Evolutionary conservation across 1,284 basidiomycete species (phyloP).

Genomic region (Thecaphora frezii): DNA sequence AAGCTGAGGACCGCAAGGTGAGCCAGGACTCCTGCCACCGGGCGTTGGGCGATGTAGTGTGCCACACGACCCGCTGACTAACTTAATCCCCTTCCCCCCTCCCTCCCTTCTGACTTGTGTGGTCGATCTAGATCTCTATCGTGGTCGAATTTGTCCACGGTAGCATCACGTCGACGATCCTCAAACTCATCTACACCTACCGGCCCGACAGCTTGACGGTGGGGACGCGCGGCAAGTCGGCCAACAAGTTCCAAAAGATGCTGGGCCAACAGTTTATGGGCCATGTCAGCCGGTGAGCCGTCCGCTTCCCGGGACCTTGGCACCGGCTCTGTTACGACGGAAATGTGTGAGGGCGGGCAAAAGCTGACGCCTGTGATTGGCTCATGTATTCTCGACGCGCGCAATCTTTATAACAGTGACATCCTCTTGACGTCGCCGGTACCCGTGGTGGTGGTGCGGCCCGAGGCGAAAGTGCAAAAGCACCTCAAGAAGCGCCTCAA

Average conservation of each 20-base stretch:
- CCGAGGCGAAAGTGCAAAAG: slow-evolving; percentile 55
- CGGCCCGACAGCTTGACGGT: slow-evolving; percentile 92
- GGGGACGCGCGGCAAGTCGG: slow-evolving; percentile 73
- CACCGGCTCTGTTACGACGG: neutral
- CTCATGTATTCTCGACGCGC: neutral
- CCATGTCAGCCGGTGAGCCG: slow-evolving; percentile 33
- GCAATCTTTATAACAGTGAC: slow-evolving; percentile 13
- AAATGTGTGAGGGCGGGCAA: neutral
- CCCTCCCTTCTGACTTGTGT: no score
- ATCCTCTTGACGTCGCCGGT: slow-evolving; percentile 54
- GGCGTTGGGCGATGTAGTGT: no score
- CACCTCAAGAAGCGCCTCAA: slow-evolving; percentile 54
- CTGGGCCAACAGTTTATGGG: slow-evolving; percentile 53
- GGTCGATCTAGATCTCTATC: slow-evolving; percentile 88
- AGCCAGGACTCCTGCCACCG: slow-evolving; percentile 5
- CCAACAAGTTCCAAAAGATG: slow-evolving; percentile 55
- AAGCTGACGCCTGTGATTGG: neutral
- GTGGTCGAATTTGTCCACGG: slow-evolving; percentile 94
- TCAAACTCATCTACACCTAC: slow-evolving; percentile 80
- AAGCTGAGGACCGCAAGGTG: slow-evolving; percentile 76
- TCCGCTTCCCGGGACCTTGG: neutral
- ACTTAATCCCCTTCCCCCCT: no score
- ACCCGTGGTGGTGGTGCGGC: slow-evolving; percentile 57
- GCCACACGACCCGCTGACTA: no score
- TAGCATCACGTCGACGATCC: slow-evolving; percentile 78